Base-by-base conservation (phyloP, 345 rosid species). In the Clausena lansium region DNA sequence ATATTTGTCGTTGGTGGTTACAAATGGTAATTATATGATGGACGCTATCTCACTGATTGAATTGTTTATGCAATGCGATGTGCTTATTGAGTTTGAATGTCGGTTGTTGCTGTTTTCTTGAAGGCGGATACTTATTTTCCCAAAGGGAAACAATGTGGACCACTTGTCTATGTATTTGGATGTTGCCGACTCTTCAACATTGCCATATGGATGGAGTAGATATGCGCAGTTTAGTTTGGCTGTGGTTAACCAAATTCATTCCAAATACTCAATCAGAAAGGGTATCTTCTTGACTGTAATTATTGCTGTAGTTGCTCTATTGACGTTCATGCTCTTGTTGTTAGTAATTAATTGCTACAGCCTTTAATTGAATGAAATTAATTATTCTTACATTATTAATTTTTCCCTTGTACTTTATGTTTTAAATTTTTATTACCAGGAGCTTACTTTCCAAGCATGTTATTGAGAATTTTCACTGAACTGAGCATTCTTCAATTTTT, bases 131-230 rank as follows among this genome's bases (percentile, higher is more conserved):
- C 89, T 95, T 77, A 88, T 88, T 65, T 96, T 96, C 54, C 98
- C 99, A 4, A 93, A 91, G 77, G 99, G 99, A 78, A 96, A 96
- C 90, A 94, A 96, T 83, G 97, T 89, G 75, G 99, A 93, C 80
- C 91, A 96, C 85, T 77, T 96, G 88, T 94, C 98, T n/a, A 87
- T 95, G 97, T 96, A 96, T 77, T 81, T 96, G 82, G 98, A 94
- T 86, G 99, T 94, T 81, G 97, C 97, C 2, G 98, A 94, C 77
- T 91, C 98, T 7, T 24, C 86, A 0, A 79, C 83, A 28, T 78
- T 96, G 88, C 92, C 98, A 0, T 91, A 94, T 71, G 98, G 97
- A 57, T 96, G 99, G 99, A 92, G 94, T 86, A 88, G 97, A 90
- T 96, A 84, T 69, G 93, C 99, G 13, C 98, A 90, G 78, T 96